phyloP scores from a whole-genome alignment of 768 basidiomycete species.

The Amanita pseudoporphyria region DNA sequence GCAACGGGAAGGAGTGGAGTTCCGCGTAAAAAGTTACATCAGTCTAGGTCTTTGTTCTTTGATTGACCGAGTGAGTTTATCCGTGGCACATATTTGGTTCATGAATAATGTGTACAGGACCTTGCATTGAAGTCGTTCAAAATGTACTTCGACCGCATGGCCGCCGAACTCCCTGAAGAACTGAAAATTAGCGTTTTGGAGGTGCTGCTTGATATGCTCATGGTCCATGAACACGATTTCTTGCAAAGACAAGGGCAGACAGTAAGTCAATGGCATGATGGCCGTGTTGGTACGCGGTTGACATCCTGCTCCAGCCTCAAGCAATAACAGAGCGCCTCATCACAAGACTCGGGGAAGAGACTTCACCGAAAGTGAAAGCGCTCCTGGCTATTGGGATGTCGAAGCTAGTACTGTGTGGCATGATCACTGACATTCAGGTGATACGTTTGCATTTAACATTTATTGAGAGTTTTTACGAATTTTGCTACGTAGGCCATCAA shows the following conservation, averaged over 20 bases:
- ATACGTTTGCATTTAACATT: constrained; percentile 8
- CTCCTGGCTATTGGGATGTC: constrained; percentile 75
- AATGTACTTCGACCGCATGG: constrained; percentile 65
- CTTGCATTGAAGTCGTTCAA: constrained; percentile 67
- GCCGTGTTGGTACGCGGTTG: background rate
- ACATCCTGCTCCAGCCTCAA: constrained; percentile 20
- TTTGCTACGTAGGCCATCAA: constrained; percentile 23
- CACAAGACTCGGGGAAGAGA: constrained; percentile 49
- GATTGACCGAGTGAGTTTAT: constrained; percentile 32
- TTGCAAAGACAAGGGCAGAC: constrained; percentile 40
- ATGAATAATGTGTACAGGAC: constrained; percentile 23
- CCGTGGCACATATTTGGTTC: background rate
- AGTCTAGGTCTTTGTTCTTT: constrained; percentile 79
- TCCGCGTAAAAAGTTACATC: constrained; percentile 75
- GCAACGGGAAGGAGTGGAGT: constrained; percentile 72
- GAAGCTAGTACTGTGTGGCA: constrained; percentile 82
- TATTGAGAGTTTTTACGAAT: background rate
- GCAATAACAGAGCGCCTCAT: constrained; percentile 38
- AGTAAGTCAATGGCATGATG: constrained; percentile 18
- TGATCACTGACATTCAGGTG: constrained; percentile 72
- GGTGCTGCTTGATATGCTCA: constrained; percentile 81
- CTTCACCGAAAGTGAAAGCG: constrained; percentile 67
- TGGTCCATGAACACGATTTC: constrained; percentile 83
- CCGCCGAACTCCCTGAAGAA: background rate
- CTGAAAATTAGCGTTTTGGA: constrained; percentile 75